Evolutionary conservation across 371 early-diverging fungal genomes (phyloP).

Genomic region (Mucor irregularis): DNA sequence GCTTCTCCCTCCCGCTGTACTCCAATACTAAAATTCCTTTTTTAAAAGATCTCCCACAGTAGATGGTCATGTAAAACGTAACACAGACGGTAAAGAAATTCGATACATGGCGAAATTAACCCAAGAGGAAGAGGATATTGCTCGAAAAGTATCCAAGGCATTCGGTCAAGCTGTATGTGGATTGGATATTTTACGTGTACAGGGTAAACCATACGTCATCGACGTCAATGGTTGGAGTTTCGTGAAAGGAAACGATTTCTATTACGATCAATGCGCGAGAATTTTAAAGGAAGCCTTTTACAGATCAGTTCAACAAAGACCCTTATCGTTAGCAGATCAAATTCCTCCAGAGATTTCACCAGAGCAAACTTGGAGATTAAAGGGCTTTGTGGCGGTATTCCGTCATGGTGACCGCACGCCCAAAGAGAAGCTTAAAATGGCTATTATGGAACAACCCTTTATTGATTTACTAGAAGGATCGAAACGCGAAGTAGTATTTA

Average conservation of each 20-base stretch:
- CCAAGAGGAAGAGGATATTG: constrained; percentile 82
- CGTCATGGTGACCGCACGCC: constrained; percentile 98
- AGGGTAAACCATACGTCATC: constrained; percentile 90
- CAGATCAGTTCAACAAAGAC: constrained; percentile 44
- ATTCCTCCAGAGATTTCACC: constrained; percentile 63
- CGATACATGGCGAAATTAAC: constrained; percentile 87
- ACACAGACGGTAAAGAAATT: constrained; percentile 97
- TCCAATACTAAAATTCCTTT: too few species aligned
- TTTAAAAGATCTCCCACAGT: constrained; percentile 88
- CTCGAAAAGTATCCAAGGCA: constrained; percentile 73
- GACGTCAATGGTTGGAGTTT: constrained; percentile 99
- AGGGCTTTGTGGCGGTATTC: constrained; percentile 90
- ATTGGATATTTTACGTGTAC: constrained; percentile 89
- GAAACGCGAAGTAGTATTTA: constrained; percentile 80
- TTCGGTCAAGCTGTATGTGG: constrained; percentile 97
- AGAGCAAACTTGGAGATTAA: constrained; percentile 90
- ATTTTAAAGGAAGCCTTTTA: constrained; percentile 65
- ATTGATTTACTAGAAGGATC: constrained; percentile 66
- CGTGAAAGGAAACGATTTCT: constrained; percentile 95
- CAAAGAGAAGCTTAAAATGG: constrained; percentile 93
- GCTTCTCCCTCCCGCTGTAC: not conserved
- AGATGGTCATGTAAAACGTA: constrained; percentile 95
- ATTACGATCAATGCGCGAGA: constrained; percentile 87
- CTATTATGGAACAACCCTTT: constrained; percentile 66
- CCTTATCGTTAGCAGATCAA: constrained; percentile 62